Conservation (phyloP, 2,329 filamentous ascomycete genomes). For the Alternaria metachromatica region DNA sequence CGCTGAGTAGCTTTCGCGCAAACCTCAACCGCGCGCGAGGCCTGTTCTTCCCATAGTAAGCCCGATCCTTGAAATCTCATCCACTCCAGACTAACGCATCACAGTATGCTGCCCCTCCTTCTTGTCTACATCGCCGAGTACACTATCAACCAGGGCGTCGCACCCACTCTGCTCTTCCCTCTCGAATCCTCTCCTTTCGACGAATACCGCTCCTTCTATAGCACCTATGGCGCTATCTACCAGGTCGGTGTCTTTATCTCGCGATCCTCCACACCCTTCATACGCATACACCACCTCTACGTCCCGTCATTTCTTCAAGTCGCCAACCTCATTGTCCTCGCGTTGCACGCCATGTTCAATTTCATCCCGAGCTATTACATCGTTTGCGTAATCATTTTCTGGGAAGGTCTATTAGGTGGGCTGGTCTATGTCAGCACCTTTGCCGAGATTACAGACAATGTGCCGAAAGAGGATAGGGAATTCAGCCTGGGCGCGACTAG, state of each 20-base stretch:
- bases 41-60: slow-evolving; percentile 75
- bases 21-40: slow-evolving; percentile 70
- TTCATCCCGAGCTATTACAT: slow-evolving; percentile 60
- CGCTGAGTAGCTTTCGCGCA: slow-evolving; percentile 48
- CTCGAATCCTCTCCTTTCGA: slow-evolving; percentile 76
- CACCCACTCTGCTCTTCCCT: slow-evolving; percentile 88
- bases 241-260: slow-evolving; percentile 95
- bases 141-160: slow-evolving; percentile 93
- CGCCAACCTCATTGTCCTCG: slow-evolving; percentile 75
- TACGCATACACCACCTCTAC: slow-evolving; percentile 82
- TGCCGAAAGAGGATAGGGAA: slow-evolving; percentile 79
- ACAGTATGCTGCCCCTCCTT: slow-evolving; percentile 84
- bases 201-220: slow-evolving; percentile 87
- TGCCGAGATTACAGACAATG: slow-evolving; percentile 86
- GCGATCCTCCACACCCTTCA: slow-evolving; percentile 85
- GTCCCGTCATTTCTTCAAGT: slow-evolving; percentile 82
- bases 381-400: slow-evolving; percentile 86
- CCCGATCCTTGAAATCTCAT: slow-evolving; percentile 4
- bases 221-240: slow-evolving; percentile 93
- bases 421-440: slow-evolving; percentile 91
- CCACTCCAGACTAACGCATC: slow-evolving; percentile 7
- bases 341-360: slow-evolving; percentile 73
- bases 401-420: slow-evolving; percentile 91
- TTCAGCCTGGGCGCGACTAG: slow-evolving; percentile 90
- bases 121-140: slow-evolving; percentile 97